These are phyloP conservation scores for Setomelanomma holmii DNA, from an alignment of 2,329 filamentous ascomycete genomes.

Conservation along the genomic window DNA sequence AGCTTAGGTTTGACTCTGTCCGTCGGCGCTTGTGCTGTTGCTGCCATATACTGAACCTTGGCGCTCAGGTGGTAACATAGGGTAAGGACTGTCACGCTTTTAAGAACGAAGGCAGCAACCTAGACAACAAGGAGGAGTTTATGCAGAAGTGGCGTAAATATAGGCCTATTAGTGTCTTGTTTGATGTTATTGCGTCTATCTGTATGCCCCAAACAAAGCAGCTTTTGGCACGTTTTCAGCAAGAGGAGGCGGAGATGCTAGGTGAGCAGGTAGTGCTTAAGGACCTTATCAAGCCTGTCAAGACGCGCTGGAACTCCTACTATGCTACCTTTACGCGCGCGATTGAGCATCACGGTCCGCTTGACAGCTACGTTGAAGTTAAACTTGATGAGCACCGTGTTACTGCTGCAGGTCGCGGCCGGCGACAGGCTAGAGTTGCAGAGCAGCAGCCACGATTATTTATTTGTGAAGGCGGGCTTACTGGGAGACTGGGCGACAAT, in stretches of 20 bases:
- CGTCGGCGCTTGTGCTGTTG: too few species aligned
- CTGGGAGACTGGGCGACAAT: constrained; percentile 1
- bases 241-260: neutral
- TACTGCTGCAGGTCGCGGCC: neutral
- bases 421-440: neutral
- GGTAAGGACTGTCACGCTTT: too few species aligned
- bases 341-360: too few species aligned
- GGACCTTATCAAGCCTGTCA: neutral
- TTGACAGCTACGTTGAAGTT: too few species aligned
- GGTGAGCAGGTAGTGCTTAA: neutral
- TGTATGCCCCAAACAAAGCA: constrained; percentile 4
- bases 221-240: constrained; percentile 3
- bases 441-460: neutral
- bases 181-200: constrained; percentile 8
- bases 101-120: neutral
- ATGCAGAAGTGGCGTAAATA: constrained; percentile 4
- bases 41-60: too few species aligned
- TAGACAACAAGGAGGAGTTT: constrained; percentile 3
- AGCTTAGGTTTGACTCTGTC: too few species aligned
- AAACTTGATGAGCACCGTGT: too few species aligned
- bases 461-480: constrained; percentile 1
- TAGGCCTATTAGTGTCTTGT: constrained; percentile 9
- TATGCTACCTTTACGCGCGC: too few species aligned
- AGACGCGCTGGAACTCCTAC: constrained; percentile 2
- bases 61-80: too few species aligned